A percentile compares a stretch with the other conserved stretches of the same genome.
Conservation (phyloP, 371 early-diverging fungal genomes). For the Apophysomyces trapeziformis region DNA sequence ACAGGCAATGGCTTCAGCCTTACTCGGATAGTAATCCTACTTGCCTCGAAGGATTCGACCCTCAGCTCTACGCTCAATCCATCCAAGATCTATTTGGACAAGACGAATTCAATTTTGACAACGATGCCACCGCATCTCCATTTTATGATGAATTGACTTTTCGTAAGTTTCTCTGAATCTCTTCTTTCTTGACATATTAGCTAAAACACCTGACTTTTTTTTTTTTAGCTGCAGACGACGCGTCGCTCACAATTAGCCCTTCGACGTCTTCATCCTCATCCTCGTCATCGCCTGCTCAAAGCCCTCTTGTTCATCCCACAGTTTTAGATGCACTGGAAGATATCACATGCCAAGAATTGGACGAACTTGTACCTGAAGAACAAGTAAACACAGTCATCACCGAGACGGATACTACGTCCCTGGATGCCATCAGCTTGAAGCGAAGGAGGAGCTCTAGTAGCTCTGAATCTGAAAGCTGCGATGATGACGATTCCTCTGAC, state of each 20-base stretch:
- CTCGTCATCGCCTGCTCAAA: slow-evolving; percentile 25
- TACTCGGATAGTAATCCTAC: slow-evolving; percentile 24
- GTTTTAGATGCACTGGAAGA: slow-evolving; percentile 2
- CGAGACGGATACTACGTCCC: not conserved
- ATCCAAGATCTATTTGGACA: slow-evolving; percentile 47
- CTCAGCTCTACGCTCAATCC: slow-evolving; percentile 44
- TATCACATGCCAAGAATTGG: slow-evolving; percentile 5
- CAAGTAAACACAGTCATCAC: not conserved
- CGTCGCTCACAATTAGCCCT: slow-evolving; percentile 27
- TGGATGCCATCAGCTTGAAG: slow-evolving; percentile 17
- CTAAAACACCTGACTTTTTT: not conserved
- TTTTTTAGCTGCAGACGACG: slow-evolving; percentile 27
- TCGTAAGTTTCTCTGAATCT: slow-evolving; percentile 29
- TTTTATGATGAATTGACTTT: slow-evolving; percentile 53
- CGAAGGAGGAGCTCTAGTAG: slow-evolving; percentile 33
- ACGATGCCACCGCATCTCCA: slow-evolving; percentile 17
- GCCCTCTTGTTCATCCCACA: slow-evolving; percentile 10
- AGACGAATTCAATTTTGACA: slow-evolving; percentile 24
- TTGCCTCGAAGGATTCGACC: slow-evolving; percentile 35
- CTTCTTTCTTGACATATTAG: not conserved
- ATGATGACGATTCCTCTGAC: slow-evolving; percentile 22
- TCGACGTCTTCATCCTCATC: slow-evolving; percentile 31
- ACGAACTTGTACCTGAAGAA: slow-evolving; percentile 14
- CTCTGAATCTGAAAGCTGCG: slow-evolving; percentile 23
- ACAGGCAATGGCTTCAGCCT: slow-evolving; percentile 36